Percentiles rank a stretch among this genome's conserved stretches.
Evolutionary conservation across 805 yeast species (phyloP).

Genomic region (Candida ficus): DNA sequence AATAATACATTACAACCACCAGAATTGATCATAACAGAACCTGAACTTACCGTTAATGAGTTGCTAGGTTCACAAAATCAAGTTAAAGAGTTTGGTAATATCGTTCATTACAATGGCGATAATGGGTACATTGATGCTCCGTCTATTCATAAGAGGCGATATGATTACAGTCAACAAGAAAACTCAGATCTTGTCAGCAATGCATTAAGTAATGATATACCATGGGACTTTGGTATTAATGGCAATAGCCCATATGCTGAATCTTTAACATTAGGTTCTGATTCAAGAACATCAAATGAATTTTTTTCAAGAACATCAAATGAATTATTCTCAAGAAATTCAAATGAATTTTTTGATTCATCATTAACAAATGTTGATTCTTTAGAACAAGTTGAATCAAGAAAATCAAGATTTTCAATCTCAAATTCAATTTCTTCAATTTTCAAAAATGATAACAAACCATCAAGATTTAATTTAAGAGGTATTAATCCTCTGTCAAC

Average conservation of each 20-base stretch:
- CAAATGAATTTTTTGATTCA: slow-evolving; percentile 10
- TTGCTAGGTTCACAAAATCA: neutral
- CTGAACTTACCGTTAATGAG: neutral
- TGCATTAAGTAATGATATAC: neutral
- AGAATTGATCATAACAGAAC: neutral
- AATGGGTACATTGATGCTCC: slow-evolving; percentile 8
- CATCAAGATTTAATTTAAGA: slow-evolving; percentile 31
- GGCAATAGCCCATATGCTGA: slow-evolving; percentile 14
- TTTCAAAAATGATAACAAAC: slow-evolving; percentile 19
- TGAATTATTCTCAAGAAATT: slow-evolving; percentile 7
- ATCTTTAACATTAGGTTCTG: slow-evolving; percentile 20
- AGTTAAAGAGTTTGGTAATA: neutral
- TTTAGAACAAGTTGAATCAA: slow-evolving; percentile 8
- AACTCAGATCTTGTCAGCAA: neutral
- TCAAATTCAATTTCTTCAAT: slow-evolving; percentile 22
- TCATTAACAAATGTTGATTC: slow-evolving; percentile 5
- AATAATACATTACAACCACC: neutral
- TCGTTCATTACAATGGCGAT: slow-evolving; percentile 2
- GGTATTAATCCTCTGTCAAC: slow-evolving; percentile 27
- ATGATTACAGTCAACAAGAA: neutral
- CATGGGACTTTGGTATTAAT: slow-evolving; percentile 1
- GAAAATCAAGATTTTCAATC: slow-evolving; percentile 21
- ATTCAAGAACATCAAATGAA: slow-evolving; percentile 28
- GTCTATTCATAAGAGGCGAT: neutral
- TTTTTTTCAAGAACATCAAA: slow-evolving; percentile 32